phyloP scores from a whole-genome alignment of 1,139 yeast genomes.

The Geotrichum citri-aurantii region DNA sequence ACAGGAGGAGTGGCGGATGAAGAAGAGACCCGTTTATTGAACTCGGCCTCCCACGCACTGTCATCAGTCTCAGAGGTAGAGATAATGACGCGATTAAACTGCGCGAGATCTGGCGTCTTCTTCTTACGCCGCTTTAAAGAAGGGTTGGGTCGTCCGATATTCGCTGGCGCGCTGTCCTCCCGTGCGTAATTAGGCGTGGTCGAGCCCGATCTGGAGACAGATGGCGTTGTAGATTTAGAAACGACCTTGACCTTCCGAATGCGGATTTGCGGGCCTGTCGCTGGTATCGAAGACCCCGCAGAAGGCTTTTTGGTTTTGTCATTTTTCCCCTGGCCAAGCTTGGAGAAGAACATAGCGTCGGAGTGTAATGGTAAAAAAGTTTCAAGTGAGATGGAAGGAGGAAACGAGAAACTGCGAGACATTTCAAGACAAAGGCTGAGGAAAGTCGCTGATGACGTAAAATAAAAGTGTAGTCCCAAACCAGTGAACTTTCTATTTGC shows the following conservation, averaged over 20 bases:
- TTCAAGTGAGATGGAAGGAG: background rate
- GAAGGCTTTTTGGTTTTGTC: background rate
- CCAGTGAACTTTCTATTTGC: background rate
- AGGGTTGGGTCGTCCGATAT: background rate
- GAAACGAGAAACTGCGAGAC: background rate
- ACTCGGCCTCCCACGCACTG: conserved; percentile 13
- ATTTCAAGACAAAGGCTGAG: background rate
- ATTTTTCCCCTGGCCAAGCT: conserved; percentile 2
- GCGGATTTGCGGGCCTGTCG: conserved; percentile 5
- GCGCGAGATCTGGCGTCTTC: conserved; percentile 13
- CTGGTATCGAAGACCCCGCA: background rate
- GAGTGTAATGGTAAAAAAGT: background rate
- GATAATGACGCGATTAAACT: conserved; percentile 8
- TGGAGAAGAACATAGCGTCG: conserved; percentile 13
- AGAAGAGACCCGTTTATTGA: conserved; percentile 3
- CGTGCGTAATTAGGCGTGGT: background rate
- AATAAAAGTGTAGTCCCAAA: background rate
- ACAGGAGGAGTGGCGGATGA: conserved; percentile 9
- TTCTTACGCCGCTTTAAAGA: background rate
- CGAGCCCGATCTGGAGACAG: background rate
- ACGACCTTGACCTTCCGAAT: conserved; percentile 12
- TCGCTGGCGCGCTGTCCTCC: background rate
- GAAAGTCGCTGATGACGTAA: background rate
- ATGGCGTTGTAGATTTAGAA: background rate
- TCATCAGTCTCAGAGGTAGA: conserved; percentile 11